A percentile compares a stretch with the other conserved stretches of the same genome.
Evolutionary conservation across 306 rosid genomes (phyloP).

Genomic region (Argentina anserina): DNA sequence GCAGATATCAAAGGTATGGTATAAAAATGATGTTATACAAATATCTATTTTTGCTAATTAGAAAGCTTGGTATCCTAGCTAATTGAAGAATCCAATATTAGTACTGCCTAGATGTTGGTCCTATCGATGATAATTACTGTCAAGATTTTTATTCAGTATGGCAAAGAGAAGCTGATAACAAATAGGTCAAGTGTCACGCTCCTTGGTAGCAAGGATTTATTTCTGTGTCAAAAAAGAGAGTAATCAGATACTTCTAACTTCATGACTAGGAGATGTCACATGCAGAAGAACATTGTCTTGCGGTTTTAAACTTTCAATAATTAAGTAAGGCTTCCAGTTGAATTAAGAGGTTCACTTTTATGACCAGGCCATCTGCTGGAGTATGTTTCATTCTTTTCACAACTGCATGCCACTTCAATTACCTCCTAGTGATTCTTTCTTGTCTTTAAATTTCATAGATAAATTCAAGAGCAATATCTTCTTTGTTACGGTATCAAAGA

Average conservation of each 20-base stretch:
- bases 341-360: too few relatives aligned
- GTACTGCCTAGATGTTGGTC: too few relatives aligned
- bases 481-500: conserved; percentile 37
- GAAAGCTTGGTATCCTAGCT: neutral
- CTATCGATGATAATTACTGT: too few relatives aligned
- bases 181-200: neutral
- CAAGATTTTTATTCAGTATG: too few relatives aligned
- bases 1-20: conserved; percentile 33
- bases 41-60: too few relatives aligned
- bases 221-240: too few relatives aligned
- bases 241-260: neutral
- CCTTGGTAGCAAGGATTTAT: neutral
- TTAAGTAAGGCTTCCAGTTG: too few relatives aligned
- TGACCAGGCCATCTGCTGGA: too few relatives aligned
- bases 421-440: neutral
- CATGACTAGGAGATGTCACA: neutral
- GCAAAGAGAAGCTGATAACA: too few relatives aligned
- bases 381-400: too few relatives aligned
- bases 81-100: neutral
- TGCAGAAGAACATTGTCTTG: neutral
- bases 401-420: neutral
- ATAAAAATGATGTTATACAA: neutral
- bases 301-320: neutral
- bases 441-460: conserved; percentile 27
- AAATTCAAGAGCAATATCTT: conserved; percentile 47